Evolutionary conservation across 2,329 filamentous ascomycete genomes (phyloP).

Genomic region (Pseudogymnoascus sp.): DNA sequence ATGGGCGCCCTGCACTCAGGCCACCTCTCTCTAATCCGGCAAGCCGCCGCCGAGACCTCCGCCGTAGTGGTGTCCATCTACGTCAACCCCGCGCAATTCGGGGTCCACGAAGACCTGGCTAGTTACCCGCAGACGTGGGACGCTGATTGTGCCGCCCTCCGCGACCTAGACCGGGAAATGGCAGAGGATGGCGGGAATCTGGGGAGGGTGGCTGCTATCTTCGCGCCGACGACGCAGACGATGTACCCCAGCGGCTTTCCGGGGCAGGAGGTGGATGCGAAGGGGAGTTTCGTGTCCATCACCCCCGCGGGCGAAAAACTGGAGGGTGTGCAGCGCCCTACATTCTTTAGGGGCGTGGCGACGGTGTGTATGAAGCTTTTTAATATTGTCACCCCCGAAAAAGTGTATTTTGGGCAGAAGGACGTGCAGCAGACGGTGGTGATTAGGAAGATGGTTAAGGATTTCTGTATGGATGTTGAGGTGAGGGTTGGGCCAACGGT

Average conservation of each 20-base stretch:
- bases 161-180: conserved; percentile 63
- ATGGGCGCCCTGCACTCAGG: conserved; percentile 97
- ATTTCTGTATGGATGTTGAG: conserved; percentile 72
- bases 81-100: conserved; percentile 96
- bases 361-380: conserved; percentile 95
- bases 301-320: conserved; percentile 74
- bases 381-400: conserved; percentile 69
- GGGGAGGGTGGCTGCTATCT: conserved; percentile 72
- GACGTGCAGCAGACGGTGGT: conserved; percentile 94
- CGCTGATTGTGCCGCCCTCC: conserved; percentile 59
- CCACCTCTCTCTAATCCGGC: conserved; percentile 76
- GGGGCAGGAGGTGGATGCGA: conserved; percentile 62
- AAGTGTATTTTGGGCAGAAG: conserved; percentile 93
- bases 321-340: conserved; percentile 78
- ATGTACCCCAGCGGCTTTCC: conserved; percentile 85
- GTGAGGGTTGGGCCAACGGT: conserved; percentile 68
- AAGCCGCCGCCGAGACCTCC: conserved; percentile 75
- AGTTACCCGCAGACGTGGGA: conserved; percentile 91
- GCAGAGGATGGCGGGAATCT: conserved; percentile 45
- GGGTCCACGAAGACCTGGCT: conserved; percentile 74
- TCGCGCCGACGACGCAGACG: conserved; percentile 70
- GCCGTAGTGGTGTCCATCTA: conserved; percentile 87
- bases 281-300: conserved; percentile 85
- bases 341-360: conserved; percentile 93
- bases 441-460: conserved; percentile 75